phyloP scores from a whole-genome alignment of 345 rosid genomes.

The Iberis pinnata region DNA sequence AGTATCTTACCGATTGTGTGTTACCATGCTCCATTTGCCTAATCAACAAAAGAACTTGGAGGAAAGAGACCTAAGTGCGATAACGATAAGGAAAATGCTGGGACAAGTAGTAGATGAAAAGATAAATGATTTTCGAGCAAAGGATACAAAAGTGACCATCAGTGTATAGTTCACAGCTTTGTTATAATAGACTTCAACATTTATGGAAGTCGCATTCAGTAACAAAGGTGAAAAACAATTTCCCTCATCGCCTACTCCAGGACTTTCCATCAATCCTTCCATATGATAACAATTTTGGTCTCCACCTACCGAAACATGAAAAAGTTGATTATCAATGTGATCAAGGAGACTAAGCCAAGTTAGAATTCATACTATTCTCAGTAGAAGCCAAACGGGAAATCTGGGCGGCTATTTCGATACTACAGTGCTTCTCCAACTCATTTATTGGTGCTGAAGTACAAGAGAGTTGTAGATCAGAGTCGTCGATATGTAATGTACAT shows the following conservation, averaged over 20 bases:
- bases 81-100: conserved; percentile 51
- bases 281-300: conserved; percentile 63
- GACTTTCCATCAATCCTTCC: conserved; percentile 94
- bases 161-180: conserved; percentile 97
- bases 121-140: conserved; percentile 12
- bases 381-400: conserved; percentile 48
- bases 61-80: conserved; percentile 66
- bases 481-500: conserved; percentile 1
- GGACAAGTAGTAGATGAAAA: conserved; percentile 7
- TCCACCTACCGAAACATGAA: conserved; percentile 48
- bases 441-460: conserved; percentile 66
- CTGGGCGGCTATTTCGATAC: conserved; percentile 89
- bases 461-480: conserved; percentile 18
- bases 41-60: conserved; percentile 88
- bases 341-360: no score
- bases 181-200: conserved; percentile 87
- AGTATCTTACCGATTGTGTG: conserved; percentile 82
- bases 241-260: conserved; percentile 82
- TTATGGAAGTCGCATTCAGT: conserved; percentile 85
- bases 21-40: conserved; percentile 97
- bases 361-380: conserved; percentile 26
- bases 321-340: no score
- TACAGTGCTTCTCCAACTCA: conserved; percentile 97
- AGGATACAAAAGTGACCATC: conserved; percentile 99
- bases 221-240: conserved; percentile 83